Conservation (phyloP, 2,329 filamentous ascomycete species). For the Gaeumannomyces sp. region DNA sequence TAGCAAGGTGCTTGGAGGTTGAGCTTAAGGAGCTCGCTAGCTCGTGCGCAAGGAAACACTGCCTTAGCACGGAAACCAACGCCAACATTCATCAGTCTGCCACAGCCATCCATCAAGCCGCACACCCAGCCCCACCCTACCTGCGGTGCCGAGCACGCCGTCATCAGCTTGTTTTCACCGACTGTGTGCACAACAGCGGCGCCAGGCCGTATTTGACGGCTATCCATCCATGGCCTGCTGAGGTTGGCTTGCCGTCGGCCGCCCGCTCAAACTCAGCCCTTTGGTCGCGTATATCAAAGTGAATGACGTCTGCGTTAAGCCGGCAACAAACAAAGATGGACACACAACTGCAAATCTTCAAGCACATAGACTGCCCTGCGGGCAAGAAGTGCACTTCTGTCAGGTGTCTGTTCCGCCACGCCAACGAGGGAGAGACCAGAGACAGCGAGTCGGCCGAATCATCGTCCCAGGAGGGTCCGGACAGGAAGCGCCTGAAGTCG, state of each 20-base stretch:
- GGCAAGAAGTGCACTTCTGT: constrained; percentile 17
- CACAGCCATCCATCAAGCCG: not conserved
- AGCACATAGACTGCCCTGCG: constrained; percentile 20
- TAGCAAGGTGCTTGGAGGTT: not conserved
- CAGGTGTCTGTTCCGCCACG: constrained; percentile 20
- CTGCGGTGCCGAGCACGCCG: not conserved
- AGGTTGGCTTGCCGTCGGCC: not conserved
- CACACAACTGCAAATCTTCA: constrained; percentile 13
- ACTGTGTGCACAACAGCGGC: too few relatives aligned
- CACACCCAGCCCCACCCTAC: not conserved
- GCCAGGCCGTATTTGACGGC: too few relatives aligned
- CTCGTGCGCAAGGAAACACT: not conserved
- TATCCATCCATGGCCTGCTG: not conserved
- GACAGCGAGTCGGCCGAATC: not conserved
- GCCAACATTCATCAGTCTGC: not conserved
- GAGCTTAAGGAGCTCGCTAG: not conserved
- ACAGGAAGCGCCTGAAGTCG: constrained; percentile 9
- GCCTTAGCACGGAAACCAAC: not conserved
- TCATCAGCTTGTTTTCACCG: not conserved
- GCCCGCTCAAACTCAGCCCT: not conserved
- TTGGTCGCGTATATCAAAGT: not conserved
- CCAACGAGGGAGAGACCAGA: constrained; percentile 6
- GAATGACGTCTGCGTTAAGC: not conserved
- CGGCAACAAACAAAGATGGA: constrained; percentile 4
- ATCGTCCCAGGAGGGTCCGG: constrained; percentile 1